These are phyloP conservation scores for Noccaea caerulescens DNA, from an alignment of 345 rosid species.

Conservation along the genomic window DNA sequence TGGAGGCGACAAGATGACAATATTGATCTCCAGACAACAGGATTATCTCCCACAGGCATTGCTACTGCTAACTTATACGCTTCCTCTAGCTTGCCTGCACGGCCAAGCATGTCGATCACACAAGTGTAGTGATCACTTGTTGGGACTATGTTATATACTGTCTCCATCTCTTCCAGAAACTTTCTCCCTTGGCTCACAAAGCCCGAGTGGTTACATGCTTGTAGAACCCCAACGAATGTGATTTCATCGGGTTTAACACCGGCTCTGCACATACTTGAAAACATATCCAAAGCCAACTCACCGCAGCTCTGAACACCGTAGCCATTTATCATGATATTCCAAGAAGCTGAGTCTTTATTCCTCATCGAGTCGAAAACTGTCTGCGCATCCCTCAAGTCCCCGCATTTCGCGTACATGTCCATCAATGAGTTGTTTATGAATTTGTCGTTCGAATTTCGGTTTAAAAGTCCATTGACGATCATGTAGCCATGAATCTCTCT, in stretches of 20 bases:
- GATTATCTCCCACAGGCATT: slow-evolving; percentile 50
- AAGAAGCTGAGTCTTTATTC: slow-evolving; percentile 57
- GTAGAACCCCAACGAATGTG: slow-evolving; percentile 60
- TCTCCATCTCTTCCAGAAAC: slow-evolving; percentile 52
- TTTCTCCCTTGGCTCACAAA: slow-evolving; percentile 52
- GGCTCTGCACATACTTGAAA: slow-evolving; percentile 50
- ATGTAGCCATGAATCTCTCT: slow-evolving; percentile 57
- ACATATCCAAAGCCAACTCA: slow-evolving; percentile 55
- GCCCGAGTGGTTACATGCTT: slow-evolving; percentile 74
- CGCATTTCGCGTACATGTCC: slow-evolving; percentile 72
- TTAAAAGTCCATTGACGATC: slow-evolving; percentile 49
- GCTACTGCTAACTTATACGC: slow-evolving; percentile 57
- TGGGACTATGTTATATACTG: slow-evolving; percentile 51
- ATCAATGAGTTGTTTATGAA: slow-evolving; percentile 52
- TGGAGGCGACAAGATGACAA: slow-evolving; percentile 57
- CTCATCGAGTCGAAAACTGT: slow-evolving; percentile 53
- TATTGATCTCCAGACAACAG: slow-evolving; percentile 67
- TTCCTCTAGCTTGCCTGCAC: slow-evolving; percentile 62
- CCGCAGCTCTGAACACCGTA: slow-evolving; percentile 64
- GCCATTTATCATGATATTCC: slow-evolving; percentile 70
- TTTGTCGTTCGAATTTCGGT: slow-evolving; percentile 40
- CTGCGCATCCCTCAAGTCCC: slow-evolving; percentile 59
- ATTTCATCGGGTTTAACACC: slow-evolving; percentile 56
- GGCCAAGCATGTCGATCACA: slow-evolving; percentile 74
- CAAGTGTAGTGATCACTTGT: slow-evolving; percentile 67